Conservation (phyloP, 495 filamentous ascomycete genomes). For the Talaromyces ruber region DNA sequence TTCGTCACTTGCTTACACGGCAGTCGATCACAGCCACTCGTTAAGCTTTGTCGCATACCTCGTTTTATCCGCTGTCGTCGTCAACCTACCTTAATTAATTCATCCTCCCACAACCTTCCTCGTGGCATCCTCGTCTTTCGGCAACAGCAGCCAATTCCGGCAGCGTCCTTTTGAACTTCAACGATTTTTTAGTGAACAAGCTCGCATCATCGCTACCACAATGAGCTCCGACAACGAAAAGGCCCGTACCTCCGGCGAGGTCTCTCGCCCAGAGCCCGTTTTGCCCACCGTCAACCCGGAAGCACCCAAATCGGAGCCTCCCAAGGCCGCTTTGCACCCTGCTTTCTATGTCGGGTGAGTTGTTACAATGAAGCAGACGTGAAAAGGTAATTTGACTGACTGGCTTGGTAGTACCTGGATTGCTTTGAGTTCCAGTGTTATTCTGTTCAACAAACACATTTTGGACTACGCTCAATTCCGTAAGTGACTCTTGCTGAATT, state of each 20-base stretch:
- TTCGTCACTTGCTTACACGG: constrained; percentile 6
- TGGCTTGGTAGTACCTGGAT: constrained; percentile 69
- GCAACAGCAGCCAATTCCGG: constrained; percentile 37
- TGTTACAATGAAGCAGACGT: background rate
- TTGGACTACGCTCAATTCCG: constrained; percentile 74
- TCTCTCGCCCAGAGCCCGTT: constrained; percentile 51
- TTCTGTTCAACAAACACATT: constrained; percentile 99
- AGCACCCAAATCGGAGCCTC: constrained; percentile 55
- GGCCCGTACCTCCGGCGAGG: constrained; percentile 67
- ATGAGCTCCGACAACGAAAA: constrained; percentile 71
- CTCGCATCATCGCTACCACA: constrained; percentile 23
- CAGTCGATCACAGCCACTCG: constrained; percentile 10
- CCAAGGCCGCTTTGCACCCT: constrained; percentile 64
- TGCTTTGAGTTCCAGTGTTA: constrained; percentile 79
- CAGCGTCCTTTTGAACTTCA: constrained; percentile 44
- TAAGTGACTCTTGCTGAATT: constrained; percentile 38
- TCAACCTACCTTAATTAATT: constrained; percentile 8
- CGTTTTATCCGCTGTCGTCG: background rate
- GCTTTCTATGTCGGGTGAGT: constrained; percentile 84
- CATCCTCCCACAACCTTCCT: constrained; percentile 15
- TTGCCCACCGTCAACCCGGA: constrained; percentile 73
- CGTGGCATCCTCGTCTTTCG: constrained; percentile 41
- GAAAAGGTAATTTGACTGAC: constrained; percentile 14
- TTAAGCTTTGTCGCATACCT: constrained; percentile 2
- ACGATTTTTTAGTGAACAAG: constrained; percentile 40